These are phyloP conservation scores for Cucurbita moschata DNA, from an alignment of 306 rosid species.

Conservation along the genomic window DNA sequence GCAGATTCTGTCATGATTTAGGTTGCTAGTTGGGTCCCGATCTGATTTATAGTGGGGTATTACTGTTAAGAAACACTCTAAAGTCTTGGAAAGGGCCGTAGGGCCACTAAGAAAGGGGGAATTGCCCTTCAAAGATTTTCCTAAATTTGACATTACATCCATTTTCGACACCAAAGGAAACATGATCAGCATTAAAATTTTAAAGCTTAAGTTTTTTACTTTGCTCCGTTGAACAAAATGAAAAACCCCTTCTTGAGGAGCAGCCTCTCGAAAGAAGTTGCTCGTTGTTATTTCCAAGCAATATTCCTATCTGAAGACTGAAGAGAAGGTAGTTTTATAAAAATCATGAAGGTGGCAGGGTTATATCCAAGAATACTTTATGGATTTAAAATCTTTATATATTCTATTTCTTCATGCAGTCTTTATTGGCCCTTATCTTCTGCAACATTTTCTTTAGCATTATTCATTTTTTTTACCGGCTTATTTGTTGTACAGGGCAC, in stretches of 20 bases:
- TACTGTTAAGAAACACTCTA: not conserved
- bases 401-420: not conserved
- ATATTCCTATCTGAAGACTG: not conserved
- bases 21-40: not conserved
- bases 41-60: not conserved
- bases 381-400: not conserved
- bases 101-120: not conserved
- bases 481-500: conserved; percentile 65
- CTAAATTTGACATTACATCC: not conserved
- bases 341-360: not conserved
- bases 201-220: not conserved
- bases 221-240: not conserved
- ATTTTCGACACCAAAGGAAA: not conserved
- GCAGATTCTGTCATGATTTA: not conserved
- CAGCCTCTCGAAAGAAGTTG: not conserved
- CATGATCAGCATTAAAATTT: not conserved
- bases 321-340: not conserved
- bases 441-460: not conserved
- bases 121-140: not conserved
- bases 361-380: not conserved
- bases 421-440: not conserved
- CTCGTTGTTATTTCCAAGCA: not conserved
- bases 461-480: conserved; percentile 14
- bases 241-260: not conserved
- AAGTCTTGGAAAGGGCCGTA: not conserved